phyloP scores from a whole-genome alignment of 176 grass and related monocot genomes.

The Raddia distichophylla region DNA sequence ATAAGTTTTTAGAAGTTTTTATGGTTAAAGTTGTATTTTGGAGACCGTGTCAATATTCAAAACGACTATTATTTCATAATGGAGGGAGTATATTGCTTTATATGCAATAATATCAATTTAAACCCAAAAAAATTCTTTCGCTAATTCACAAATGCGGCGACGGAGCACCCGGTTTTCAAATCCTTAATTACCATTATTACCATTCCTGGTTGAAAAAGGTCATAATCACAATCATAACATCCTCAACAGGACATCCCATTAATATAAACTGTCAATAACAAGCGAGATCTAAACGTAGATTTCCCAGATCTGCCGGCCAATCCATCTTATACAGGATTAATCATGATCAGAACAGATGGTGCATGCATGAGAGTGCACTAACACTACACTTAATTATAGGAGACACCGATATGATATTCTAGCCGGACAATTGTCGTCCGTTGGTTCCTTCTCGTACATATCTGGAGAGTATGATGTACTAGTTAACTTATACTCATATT shows the following conservation, averaged over 20 bases:
- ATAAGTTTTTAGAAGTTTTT: too few species aligned
- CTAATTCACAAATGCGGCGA: too few species aligned
- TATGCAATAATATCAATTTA: too few species aligned
- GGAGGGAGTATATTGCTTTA: too few species aligned
- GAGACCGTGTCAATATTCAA: too few species aligned
- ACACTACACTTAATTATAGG: neutral
- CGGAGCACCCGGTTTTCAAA: too few species aligned
- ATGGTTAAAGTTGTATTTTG: too few species aligned
- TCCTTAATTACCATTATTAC: too few species aligned
- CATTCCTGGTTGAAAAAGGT: neutral
- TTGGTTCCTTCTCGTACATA: neutral
- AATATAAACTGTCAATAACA: neutral
- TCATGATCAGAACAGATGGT: neutral
- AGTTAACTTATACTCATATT: neutral
- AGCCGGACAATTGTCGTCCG: constrained; percentile 23
- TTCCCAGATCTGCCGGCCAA: neutral
- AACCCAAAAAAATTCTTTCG: too few species aligned
- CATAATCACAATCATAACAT: neutral
- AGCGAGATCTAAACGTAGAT: constrained; percentile 21
- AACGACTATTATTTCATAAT: too few species aligned
- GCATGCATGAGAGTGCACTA: neutral
- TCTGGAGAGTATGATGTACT: neutral
- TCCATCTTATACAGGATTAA: neutral
- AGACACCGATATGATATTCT: neutral
- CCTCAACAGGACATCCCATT: neutral